Base-by-base conservation (phyloP, 257 asterid species). In the Thymus quinquecostatus region DNA sequence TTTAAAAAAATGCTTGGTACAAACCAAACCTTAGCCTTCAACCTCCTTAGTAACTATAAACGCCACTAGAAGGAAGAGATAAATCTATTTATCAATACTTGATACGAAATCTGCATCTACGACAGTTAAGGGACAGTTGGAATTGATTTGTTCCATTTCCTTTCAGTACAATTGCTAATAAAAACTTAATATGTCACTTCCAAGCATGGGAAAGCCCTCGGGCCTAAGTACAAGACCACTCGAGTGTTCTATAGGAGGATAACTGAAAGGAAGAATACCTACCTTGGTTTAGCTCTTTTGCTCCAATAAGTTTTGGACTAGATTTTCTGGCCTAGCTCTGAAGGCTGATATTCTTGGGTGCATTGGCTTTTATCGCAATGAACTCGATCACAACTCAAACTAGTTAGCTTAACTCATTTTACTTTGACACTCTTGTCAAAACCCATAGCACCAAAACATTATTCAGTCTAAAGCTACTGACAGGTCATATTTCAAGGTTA, bases 371-470 rank as follows among this genome's bases (percentile, higher is more conserved):
- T 28, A 44, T 55, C 38, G 28, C 66, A 40, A 50, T 21, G 14
- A 61, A 61, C 67, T 61, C 67, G 2, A 38, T 41, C 66, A 68
- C 34, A 62, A 29, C 49, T 13, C 13, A 32, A 2, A 64, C 27
- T 69, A 28, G 62, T 13, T 32, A 27, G 29, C 50, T 69, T 33
- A 21, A 41, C 64, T 54, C 60, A 54, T 54, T 54, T 54, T 72
- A 43, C 30, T 59, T 53, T 62, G 47, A 62, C 36, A 36, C 27
- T 51, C 66, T 41, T 41, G 28, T 63, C 64, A 63, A 40, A 70
- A 48, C 8, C 21, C 60, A 51, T 49, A 43, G 44, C 47, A 11
- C 68, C 21, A 27, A 60, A 71, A 44, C 50, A 78, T 50, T n/a
- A 1, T 8, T 30, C 56, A 65, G 7, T 32, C 51, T 61, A 55